Conservation (phyloP, 2,329 filamentous ascomycete species). For the Pseudogymnoascus sp. region DNA sequence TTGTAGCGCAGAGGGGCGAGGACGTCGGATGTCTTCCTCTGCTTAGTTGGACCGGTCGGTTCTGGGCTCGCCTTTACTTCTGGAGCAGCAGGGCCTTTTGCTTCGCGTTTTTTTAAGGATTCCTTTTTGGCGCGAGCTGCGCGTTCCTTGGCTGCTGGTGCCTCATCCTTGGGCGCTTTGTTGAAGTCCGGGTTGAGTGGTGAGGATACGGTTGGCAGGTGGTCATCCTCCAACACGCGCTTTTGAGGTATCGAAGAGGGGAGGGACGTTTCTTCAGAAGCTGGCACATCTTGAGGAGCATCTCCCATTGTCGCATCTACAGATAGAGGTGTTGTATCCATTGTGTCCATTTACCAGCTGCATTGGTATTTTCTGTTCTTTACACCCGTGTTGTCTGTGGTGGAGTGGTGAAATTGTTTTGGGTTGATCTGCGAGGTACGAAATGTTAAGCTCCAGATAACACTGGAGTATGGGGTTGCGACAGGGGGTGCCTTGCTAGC, state of each 20-base stretch:
- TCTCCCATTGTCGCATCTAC: neutral
- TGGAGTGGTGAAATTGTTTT: neutral
- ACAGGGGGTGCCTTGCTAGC: neutral
- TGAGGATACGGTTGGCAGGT: slow-evolving; percentile 63
- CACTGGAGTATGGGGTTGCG: neutral
- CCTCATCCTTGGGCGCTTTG: slow-evolving; percentile 42
- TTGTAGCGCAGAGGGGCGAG: slow-evolving; percentile 53
- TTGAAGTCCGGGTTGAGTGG: slow-evolving; percentile 63
- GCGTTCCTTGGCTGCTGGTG: slow-evolving; percentile 24
- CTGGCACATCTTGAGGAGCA: slow-evolving; percentile 22
- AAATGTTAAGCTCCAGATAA: slow-evolving; percentile 5
- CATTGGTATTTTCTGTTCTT: neutral
- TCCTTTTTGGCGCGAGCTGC: slow-evolving; percentile 54
- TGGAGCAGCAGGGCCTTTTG: slow-evolving; percentile 41
- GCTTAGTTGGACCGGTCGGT: slow-evolving; percentile 32
- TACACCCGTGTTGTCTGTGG: neutral
- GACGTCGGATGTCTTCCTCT: slow-evolving; percentile 33
- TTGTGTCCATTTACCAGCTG: neutral
- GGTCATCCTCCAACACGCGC: slow-evolving; percentile 59
- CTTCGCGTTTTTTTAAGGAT: slow-evolving; percentile 59
- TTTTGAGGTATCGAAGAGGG: slow-evolving; percentile 54
- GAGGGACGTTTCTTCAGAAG: slow-evolving; percentile 32
- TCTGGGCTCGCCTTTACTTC: slow-evolving; percentile 49
- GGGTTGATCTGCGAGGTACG: neutral
- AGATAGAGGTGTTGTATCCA: neutral